phyloP scores from a whole-genome alignment of 2,329 filamentous ascomycete species.

The Trematosphaeria pertusa region DNA sequence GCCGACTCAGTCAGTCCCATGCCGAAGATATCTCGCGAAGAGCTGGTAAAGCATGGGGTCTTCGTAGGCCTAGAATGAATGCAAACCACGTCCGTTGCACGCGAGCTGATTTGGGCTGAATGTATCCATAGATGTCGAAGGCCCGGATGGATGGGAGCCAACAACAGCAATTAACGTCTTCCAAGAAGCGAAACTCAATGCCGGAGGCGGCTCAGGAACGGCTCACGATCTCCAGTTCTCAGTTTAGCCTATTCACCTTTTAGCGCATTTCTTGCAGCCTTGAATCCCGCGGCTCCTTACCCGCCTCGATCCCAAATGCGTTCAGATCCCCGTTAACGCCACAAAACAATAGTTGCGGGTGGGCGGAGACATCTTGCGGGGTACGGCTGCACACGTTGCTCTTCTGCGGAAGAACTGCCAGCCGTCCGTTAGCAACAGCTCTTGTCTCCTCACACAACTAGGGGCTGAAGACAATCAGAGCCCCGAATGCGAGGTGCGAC shows the following conservation, averaged over 20 bases:
- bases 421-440: too few relatives aligned
- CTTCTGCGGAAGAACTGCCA: too few relatives aligned
- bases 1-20: conserved; percentile 43
- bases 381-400: conserved; percentile 4
- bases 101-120: too few relatives aligned
- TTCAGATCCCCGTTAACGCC: not conserved
- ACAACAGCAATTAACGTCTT: too few relatives aligned
- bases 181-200: too few relatives aligned
- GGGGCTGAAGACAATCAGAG: too few relatives aligned
- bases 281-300: not conserved
- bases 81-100: not conserved
- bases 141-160: conserved; percentile 1
- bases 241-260: conserved; percentile 17
- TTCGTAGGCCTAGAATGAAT: conserved; percentile 31
- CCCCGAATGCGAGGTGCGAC: too few relatives aligned
- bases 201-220: too few relatives aligned
- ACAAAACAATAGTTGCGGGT: conserved; percentile 7
- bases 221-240: too few relatives aligned
- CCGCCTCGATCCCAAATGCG: not conserved
- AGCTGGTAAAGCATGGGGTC: conserved; percentile 38
- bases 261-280: conserved; percentile 4
- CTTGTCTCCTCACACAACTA: too few relatives aligned
- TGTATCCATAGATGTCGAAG: not conserved
- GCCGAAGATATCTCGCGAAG: conserved; percentile 32
- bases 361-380: conserved; percentile 12